phyloP scores from a whole-genome alignment of 768 basidiomycete genomes.

The Epithele typhae region DNA sequence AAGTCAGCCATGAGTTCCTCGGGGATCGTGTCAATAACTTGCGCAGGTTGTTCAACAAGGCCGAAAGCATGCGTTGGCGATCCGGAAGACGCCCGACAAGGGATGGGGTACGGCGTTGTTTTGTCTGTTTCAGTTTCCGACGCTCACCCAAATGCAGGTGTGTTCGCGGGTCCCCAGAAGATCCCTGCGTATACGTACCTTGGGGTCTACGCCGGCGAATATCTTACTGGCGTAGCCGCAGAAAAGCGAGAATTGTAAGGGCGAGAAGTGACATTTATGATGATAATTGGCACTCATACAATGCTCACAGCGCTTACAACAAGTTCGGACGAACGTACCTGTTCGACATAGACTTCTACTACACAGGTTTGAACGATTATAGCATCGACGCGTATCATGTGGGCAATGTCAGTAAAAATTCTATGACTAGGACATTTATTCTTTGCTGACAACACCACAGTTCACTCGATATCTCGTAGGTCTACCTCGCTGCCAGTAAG shows the following conservation, averaged over 20 bases:
- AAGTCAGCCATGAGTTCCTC: conserved; percentile 20
- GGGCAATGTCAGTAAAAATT: conserved; percentile 59
- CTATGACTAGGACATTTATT: not conserved
- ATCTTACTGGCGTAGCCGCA: conserved; percentile 63
- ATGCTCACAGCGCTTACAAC: conserved; percentile 77
- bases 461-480: conserved; percentile 87
- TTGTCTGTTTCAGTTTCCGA: too few species aligned
- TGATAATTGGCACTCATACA: not conserved
- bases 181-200: conserved; percentile 70
- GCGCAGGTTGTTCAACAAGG: conserved; percentile 80
- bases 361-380: conserved; percentile 42
- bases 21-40: not conserved
- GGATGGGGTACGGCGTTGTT: conserved; percentile 69
- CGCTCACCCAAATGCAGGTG: conserved; percentile 41
- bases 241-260: conserved; percentile 66
- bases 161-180: conserved; percentile 60
- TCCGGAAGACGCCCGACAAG: conserved; percentile 69
- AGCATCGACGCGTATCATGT: conserved; percentile 84
- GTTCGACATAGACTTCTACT: conserved; percentile 77
- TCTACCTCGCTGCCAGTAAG: conserved; percentile 1
- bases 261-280: not conserved
- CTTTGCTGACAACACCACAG: conserved; percentile 35
- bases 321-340: conserved; percentile 73
- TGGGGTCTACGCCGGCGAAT: conserved; percentile 84
- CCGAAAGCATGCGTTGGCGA: conserved; percentile 53